These are phyloP conservation scores for Corylus heterophylla DNA, from an alignment of 306 rosid genomes.

Conservation along the genomic window DNA sequence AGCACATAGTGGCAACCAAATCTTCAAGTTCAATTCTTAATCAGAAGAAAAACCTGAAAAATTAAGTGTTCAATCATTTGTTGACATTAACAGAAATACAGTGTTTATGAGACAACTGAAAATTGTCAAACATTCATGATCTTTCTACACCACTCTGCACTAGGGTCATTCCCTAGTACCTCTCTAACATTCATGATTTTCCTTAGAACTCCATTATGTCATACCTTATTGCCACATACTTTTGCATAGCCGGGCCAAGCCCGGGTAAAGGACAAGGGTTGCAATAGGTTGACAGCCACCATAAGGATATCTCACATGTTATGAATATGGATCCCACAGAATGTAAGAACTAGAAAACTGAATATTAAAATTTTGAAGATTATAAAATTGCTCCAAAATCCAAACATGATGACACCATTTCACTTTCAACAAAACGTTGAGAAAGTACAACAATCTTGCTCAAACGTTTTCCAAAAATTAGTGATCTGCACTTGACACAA, in stretches of 20 bases:
- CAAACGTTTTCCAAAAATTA: constrained; percentile 1
- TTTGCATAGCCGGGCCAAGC: not conserved
- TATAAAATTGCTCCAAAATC: constrained; percentile 5
- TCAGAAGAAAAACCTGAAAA: constrained; percentile 1
- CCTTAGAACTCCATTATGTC: not conserved
- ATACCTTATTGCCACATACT: not conserved
- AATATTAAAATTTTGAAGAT: not conserved
- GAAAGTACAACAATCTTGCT: not conserved
- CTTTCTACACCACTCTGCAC: not conserved
- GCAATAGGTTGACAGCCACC: not conserved
- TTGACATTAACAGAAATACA: not conserved
- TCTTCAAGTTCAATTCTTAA: constrained; percentile 14
- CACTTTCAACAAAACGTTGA: constrained; percentile 6
- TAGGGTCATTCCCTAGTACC: not conserved
- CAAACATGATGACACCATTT: not conserved
- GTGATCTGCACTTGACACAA: constrained; percentile 11
- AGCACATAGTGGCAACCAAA: not conserved
- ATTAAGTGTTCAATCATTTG: not conserved
- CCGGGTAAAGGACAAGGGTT: not conserved
- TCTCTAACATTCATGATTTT: not conserved
- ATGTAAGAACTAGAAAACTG: not conserved
- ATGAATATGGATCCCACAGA: not conserved
- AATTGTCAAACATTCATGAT: not conserved
- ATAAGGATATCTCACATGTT: not conserved
- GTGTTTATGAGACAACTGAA: not conserved